Conservation (phyloP, 768 basidiomycete genomes). For the Pulveroboletus sp. region DNA sequence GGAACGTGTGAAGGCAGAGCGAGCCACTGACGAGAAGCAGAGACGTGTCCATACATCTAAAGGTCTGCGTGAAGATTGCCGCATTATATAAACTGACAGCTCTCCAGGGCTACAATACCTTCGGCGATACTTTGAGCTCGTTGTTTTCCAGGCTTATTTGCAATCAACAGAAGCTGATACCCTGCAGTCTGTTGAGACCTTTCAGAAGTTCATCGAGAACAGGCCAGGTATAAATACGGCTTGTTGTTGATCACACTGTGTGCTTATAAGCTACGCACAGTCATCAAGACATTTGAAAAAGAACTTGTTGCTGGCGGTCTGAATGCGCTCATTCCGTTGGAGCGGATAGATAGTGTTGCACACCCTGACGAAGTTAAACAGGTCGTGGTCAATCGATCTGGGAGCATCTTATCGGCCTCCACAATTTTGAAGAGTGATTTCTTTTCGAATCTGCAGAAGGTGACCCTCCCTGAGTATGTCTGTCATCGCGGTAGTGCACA, state of each 20-base stretch:
- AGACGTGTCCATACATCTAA: constrained; percentile 63
- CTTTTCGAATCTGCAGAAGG: constrained; percentile 92
- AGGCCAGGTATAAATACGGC: constrained; percentile 60
- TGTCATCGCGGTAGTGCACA: neutral
- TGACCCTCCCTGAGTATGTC: constrained; percentile 86
- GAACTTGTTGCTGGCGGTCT: constrained; percentile 78
- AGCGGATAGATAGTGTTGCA: constrained; percentile 69
- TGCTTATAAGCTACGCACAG: constrained; percentile 34
- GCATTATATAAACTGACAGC: constrained; percentile 4
- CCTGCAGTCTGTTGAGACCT: constrained; percentile 63
- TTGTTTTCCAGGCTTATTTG: constrained; percentile 87
- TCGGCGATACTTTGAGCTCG: constrained; percentile 77
- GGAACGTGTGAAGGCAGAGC: constrained; percentile 69
- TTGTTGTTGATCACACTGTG: neutral
- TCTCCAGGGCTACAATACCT: constrained; percentile 69
- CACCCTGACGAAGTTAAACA: constrained; percentile 88
- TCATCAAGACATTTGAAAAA: constrained; percentile 93
- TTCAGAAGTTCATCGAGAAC: constrained; percentile 78
- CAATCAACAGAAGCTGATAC: constrained; percentile 80
- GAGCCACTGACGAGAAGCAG: constrained; percentile 66
- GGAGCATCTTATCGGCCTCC: constrained; percentile 82
- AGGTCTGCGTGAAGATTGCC: constrained; percentile 41
- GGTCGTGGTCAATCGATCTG: constrained; percentile 79
- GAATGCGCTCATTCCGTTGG: constrained; percentile 76
- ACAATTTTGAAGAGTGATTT: constrained; percentile 96